phyloP scores from a whole-genome alignment of 352 stramenopile genomes.

The Paralagenidium karlingii region DNA sequence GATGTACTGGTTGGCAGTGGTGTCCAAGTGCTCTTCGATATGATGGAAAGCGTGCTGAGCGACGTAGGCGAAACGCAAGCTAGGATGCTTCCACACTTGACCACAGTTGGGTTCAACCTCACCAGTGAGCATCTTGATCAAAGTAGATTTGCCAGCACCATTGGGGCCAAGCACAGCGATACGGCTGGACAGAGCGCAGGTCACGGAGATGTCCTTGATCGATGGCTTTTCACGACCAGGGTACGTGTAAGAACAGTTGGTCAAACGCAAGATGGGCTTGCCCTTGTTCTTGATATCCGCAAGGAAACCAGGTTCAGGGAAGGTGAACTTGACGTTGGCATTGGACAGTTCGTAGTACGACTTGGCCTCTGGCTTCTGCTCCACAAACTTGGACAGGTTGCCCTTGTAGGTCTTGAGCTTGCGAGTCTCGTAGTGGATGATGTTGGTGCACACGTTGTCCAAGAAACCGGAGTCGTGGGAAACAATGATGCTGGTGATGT shows the following conservation, averaged over 20 bases:
- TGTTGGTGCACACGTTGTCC: conserved; percentile 96
- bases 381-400: conserved; percentile 75
- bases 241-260: conserved; percentile 78
- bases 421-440: conserved; percentile 94
- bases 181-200: conserved; percentile 64
- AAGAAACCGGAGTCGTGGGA: conserved; percentile 96
- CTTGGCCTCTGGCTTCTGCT: conserved; percentile 81
- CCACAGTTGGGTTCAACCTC: conserved; percentile 64
- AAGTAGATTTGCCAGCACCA: conserved; percentile 92
- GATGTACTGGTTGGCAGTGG: conserved; percentile 94
- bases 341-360: conserved; percentile 82
- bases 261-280: conserved; percentile 84
- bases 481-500: conserved; percentile 91
- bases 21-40: conserved; percentile 94
- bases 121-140: conserved; percentile 91
- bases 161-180: conserved; percentile 82
- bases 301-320: conserved; percentile 81
- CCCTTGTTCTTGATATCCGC: conserved; percentile 86
- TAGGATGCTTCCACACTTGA: conserved; percentile 75
- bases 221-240: conserved; percentile 61
- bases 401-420: conserved; percentile 86
- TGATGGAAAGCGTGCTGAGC: conserved; percentile 97
- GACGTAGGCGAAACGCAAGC: conserved; percentile 92
- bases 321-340: conserved; percentile 77
- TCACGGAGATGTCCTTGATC: conserved; percentile 76